A percentile compares a stretch with the other conserved stretches of the same genome.
Conservation (phyloP, 257 asterid species). For the Vinca minor region DNA sequence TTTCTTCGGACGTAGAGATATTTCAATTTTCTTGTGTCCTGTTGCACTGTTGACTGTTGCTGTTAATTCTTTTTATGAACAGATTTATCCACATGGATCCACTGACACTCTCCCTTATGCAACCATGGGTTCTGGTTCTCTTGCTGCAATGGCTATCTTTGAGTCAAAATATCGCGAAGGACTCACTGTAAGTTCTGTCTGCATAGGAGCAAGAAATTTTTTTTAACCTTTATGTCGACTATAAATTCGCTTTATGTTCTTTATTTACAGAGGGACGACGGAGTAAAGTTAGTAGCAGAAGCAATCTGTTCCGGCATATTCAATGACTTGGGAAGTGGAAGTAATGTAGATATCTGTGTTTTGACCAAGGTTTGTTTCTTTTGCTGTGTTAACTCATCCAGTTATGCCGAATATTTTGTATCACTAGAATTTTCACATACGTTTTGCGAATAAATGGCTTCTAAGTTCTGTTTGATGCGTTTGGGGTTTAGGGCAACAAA, state of each 20-base stretch:
- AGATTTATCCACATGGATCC: slow-evolving; percentile 99
- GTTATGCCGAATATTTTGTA: too few species aligned
- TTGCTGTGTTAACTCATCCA: not conserved
- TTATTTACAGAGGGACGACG: slow-evolving; percentile 70
- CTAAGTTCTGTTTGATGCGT: not conserved
- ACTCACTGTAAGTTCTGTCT: slow-evolving; percentile 52
- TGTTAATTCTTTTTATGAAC: slow-evolving; percentile 15
- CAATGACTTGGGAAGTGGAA: slow-evolving; percentile 96
- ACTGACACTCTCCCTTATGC: slow-evolving; percentile 95
- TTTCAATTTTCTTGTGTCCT: not conserved
- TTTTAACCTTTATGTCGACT: slow-evolving; percentile 3
- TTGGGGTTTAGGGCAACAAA: slow-evolving; percentile 48
- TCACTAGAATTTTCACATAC: too few species aligned
- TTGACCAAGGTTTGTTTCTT: slow-evolving; percentile 60
- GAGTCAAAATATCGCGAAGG: slow-evolving; percentile 84
- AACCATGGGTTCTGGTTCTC: slow-evolving; percentile 98
- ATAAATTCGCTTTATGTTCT: slow-evolving; percentile 9
- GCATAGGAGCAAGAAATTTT: not conserved
- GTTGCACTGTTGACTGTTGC: slow-evolving; percentile 1
- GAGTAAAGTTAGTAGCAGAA: slow-evolving; percentile 68
- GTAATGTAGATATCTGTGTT: slow-evolving; percentile 87
- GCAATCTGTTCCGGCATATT: slow-evolving; percentile 91
- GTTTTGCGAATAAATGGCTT: not conserved
- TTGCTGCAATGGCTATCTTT: slow-evolving; percentile 92
- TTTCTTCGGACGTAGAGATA: slow-evolving; percentile 12